A percentile compares a stretch with the other conserved stretches of the same genome.
phyloP scores from a whole-genome alignment of 768 basidiomycete genomes.

The Solioccasus polychromus region DNA sequence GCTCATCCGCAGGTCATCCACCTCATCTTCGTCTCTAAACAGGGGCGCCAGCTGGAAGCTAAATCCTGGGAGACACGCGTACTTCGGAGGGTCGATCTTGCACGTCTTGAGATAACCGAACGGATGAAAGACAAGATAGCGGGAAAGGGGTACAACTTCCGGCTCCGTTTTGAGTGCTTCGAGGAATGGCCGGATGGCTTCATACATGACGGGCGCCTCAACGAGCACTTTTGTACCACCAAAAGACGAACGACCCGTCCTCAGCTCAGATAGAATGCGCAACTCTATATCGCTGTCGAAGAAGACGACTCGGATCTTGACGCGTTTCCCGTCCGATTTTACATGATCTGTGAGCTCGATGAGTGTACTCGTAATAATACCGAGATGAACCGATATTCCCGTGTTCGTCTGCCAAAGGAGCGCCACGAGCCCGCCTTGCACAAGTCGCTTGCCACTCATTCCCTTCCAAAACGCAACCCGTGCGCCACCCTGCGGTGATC shows the following conservation, averaged over 20 bases:
- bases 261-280: constrained; percentile 39
- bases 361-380: constrained; percentile 42
- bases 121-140: constrained; percentile 48
- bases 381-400: constrained; percentile 49
- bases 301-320: constrained; percentile 55
- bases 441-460: constrained; percentile 54
- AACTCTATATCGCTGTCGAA: constrained; percentile 60
- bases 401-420: constrained; percentile 45
- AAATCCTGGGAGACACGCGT: constrained; percentile 54
- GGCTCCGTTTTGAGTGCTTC: constrained; percentile 59
- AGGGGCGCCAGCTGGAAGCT: constrained; percentile 53
- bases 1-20: constrained; percentile 39
- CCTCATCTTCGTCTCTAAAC: constrained; percentile 40
- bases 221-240: constrained; percentile 41
- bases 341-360: constrained; percentile 47
- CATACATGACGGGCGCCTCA: constrained; percentile 65
- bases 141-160: constrained; percentile 51
- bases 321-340: constrained; percentile 26
- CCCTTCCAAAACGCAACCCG: constrained; percentile 62
- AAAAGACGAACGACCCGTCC: constrained; percentile 21
- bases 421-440: constrained; percentile 61
- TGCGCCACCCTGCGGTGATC: constrained; percentile 33
- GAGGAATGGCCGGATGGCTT: constrained; percentile 66
- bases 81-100: constrained; percentile 49
- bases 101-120: constrained; percentile 31